Evolutionary conservation across 495 filamentous ascomycete genomes (phyloP), one percentile per base, ranked within the genome.

Genomic region (Letharia columbiana): DNA sequence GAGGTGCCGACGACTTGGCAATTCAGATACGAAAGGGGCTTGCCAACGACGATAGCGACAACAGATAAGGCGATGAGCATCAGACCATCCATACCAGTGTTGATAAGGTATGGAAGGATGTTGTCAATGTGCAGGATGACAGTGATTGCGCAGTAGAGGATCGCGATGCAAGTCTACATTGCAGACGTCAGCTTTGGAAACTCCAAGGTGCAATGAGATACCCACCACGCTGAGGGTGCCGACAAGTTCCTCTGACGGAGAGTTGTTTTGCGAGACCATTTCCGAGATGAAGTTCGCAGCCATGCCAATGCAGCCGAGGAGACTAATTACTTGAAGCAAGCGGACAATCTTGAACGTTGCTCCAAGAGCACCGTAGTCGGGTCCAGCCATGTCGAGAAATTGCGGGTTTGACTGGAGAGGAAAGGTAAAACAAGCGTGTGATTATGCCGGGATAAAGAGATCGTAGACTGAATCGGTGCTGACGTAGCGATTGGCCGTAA

Each of bases 271-370:
- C 17, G 77, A 70, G n/a, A 91, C 82, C 66, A 96, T 90, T 40
- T 86, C 77, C n/a, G 85, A 83, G 72, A 96, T 86, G 78, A 96
- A 93, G 73, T 91, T 91, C 64, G 90, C 83, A 2, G 84, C 86
- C 68, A 96, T 84, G 61, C 91, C 91, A 71, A 96, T 88, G 68
- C 91, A 85, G 58, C 85, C 80, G 69, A 96, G 84, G 67, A 98
- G 86, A 31, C 82, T 87, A 60, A 86, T 78, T 59, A 82, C 79
- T 74, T 96, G 87, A 66, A 92, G 81, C 35, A 83, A 79, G 40
- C 93, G 85, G 67, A 88, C 83, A 65, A 89, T 72, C 42, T 86
- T 85, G 80, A 95, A 96, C 66, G 85, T 89, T 62, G 85, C 84
- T 68, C 90, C 90, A 58, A 96, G 79, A 70, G 88, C 89, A 70